Base-by-base conservation (phyloP, 768 basidiomycete genomes). In the Psilocybe azurescens region DNA sequence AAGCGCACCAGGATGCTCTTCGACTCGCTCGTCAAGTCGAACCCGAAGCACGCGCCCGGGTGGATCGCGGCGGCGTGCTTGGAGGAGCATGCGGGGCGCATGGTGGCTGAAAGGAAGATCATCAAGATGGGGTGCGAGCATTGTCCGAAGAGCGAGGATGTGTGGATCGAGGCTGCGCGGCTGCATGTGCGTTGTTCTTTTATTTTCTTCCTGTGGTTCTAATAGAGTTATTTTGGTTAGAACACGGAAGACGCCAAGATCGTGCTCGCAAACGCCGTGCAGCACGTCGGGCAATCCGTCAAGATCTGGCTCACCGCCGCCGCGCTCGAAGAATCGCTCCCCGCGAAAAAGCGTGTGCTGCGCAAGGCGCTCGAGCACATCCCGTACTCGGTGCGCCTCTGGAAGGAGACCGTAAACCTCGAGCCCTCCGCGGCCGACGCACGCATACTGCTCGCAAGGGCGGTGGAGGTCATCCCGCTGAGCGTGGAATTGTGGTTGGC, bases 401-500 rank as follows among this genome's bases (percentile, higher is more conserved):
- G 97, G 97, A 99, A 98, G 73, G 95, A 97, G 74, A 95, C 94
- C 0, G 96, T 99, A 68, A 98, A 97, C 70, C 88, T 99, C 16
- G 97, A 99, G 78, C 83, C 89, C 20, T 92, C 92, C 33, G 86
- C 90, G 0, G 82, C 88, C 1, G 97, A 99, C 67, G 97, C 97
- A 2, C 90, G 95, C 4, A 90, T 97, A 64, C 83, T 99, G 16
- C 89, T 99, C 24, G 86, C 93, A 0, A 91, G 97, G 33, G 97
- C 97, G 0, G 97, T 99, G 8, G 97, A 99, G 76, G 94, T 99
- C 39, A 95, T 99, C 29, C 97, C 97, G 0, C 86, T 91, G 20
- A 96, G 95, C 0, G 95, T 97, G 59, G 97, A 99, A 70, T 87
- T 99, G 14, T 99, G 97, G 97, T 88, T 99, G 38, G 96, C 97